Base-by-base conservation (phyloP, 768 basidiomycete genomes). In the Epithele typhae region DNA sequence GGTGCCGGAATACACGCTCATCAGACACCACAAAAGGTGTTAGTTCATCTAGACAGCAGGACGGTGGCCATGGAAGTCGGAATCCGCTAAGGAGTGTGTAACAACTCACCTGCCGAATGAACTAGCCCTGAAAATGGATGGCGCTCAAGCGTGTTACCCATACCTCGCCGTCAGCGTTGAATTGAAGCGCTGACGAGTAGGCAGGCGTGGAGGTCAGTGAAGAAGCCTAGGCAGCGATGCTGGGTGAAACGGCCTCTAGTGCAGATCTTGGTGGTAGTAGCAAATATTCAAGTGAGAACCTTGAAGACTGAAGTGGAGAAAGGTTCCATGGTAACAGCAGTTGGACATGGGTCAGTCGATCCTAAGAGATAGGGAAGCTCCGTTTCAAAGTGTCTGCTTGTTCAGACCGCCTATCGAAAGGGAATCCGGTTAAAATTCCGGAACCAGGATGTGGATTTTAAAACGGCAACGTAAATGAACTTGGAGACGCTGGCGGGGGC, bases 111-210 rank as follows among this genome's bases (percentile, higher is more conserved):
- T 84, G 83, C 83, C 79, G 81, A 87, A 87, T 82, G 78, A 84
- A 84, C 82, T 84, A 82, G 82, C 83, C 83, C 81, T 84, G 79
- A 85, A 85, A 85, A 85, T 84, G 82, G 84, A 85, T 85, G 83
- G 84, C 82, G 82, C 83, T 86, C 76, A 83, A 84, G 81, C 76
- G 78, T 82, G 76, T 77, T 79, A 83, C 84, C 84, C 80, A 85
- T 79, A 85, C 83, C 79, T 81, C 80, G 72, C 83, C 80, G 76
- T 82, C 75, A 75, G 77, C 70, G 78, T 80, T 78, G 65, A 71
- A 77, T 74, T 77, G 78, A 84, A 63, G 77, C 76, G 69, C 74
- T 75, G 73, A 81, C 75, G 79, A 83, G 79, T 81, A 82, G 81
- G 79, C 77, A 76, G 79, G 78, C 77, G 76, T 82, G 81, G 79